Evolutionary conservation across 192 early-diverging fungal species (phyloP), one percentile per base, ranked within the genome.

Genomic region (Mortierella hygrophila): DNA sequence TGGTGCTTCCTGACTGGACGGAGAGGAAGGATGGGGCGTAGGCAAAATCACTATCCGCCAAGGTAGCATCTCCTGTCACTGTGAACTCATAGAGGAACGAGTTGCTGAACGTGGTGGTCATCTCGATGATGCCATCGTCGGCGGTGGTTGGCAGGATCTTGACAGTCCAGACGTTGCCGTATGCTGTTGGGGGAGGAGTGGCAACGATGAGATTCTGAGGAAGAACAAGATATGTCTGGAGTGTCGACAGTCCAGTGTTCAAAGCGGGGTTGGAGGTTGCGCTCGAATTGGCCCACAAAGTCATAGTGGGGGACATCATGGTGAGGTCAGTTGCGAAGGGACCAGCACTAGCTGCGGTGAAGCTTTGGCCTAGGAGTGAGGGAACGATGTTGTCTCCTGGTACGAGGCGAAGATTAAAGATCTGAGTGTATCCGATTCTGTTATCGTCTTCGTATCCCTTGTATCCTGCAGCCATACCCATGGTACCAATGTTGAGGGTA

Each of bases 401-500:
- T 4, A 68, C 74, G 11, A 82, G 68, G 1, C n/a, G 70, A n/a
- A 82, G 26, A 6, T 76, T 35, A 2, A 29, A 46, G 37, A 76
- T 0, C 8, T 8, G 3, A 1, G 68, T 35, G 7, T 6, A 7
- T 1, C 68, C 80, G 23, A 37, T 74, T 8, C 4, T 10, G 3
- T 52, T 68, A 1, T 29, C 80, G 0, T 16, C 23, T 0, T 38
- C 57, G 11, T 40, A 60, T 11, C 60, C 60, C 21, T 70, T 29
- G 21, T 41, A 9, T n/a, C 80, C 74, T 8, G 46, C 47, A 3
- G 32, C 81, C 60, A 88, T 29, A 0, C 20, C 23, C 44, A 83
- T 23, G 35, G 74, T 73, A 47, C 70, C 63, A 42, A 88, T 23
- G 47, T 52, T 76, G 29, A 89, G 68, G 7, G 81, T 79, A 20